These are phyloP conservation scores for Cercis canadensis DNA, from an alignment of 306 rosid species.

Conservation along the genomic window DNA sequence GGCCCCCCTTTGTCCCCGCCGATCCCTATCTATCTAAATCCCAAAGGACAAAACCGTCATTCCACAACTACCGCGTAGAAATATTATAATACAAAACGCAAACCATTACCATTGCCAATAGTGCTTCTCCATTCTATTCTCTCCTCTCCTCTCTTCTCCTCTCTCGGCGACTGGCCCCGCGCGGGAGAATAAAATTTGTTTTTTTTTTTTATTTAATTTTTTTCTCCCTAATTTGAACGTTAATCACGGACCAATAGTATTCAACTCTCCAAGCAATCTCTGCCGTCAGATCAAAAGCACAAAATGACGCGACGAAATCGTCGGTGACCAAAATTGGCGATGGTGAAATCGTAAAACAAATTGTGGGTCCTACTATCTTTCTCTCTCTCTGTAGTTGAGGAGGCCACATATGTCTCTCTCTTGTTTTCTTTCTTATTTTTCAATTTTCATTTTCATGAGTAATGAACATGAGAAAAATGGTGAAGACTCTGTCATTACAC, in stretches of 20 bases:
- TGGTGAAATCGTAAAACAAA: too few species aligned
- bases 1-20: conserved; percentile 33
- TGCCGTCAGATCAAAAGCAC: conserved; percentile 42
- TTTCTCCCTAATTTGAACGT: conserved; percentile 55
- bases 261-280: neutral
- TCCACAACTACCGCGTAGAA: neutral
- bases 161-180: conserved; percentile 58
- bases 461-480: too few species aligned
- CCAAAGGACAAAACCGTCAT: conserved; percentile 38
- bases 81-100: too few species aligned
- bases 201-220: neutral
- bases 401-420: neutral
- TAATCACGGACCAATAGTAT: conserved; percentile 57
- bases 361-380: conserved; percentile 36
- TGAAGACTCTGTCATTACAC: too few species aligned
- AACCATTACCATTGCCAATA: too few species aligned
- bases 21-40: conserved; percentile 1
- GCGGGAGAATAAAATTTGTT: neutral
- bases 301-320: conserved; percentile 45
- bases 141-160: conserved; percentile 4
- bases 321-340: conserved; percentile 49
- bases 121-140: conserved; percentile 43
- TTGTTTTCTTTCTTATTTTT: neutral
- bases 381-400: conserved; percentile 16
- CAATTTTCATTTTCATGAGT: neutral